Percentiles rank a stretch among this genome's conserved stretches.
Conservation (phyloP, 2,329 filamentous ascomycete genomes). For the Periconia sp. region DNA sequence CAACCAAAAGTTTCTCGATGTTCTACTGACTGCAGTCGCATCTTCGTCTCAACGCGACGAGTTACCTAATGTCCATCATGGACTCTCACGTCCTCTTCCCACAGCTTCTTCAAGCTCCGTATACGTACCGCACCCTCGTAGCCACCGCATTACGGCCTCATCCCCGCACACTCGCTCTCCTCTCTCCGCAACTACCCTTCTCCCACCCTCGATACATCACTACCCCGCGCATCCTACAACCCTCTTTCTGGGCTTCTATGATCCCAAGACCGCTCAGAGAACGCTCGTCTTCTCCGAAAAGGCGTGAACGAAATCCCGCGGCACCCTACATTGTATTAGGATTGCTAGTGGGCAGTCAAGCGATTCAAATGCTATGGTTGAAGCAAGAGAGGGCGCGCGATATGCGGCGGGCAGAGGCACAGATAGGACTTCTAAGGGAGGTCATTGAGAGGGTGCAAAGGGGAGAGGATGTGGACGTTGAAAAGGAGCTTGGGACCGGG, state of each 20-base stretch:
- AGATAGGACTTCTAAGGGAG: slow-evolving; percentile 77
- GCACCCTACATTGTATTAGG: slow-evolving; percentile 71
- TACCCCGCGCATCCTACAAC: slow-evolving; percentile 43
- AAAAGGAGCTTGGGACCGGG: slow-evolving; percentile 79
- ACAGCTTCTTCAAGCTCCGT: slow-evolving; percentile 31
- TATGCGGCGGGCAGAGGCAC: slow-evolving; percentile 76
- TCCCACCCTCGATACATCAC: slow-evolving; percentile 28
- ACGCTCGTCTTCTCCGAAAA: slow-evolving; percentile 11
- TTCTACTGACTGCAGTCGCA: neutral
- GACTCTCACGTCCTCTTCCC: slow-evolving; percentile 29
- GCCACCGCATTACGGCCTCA: slow-evolving; percentile 23
- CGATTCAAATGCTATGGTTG: slow-evolving; percentile 87
- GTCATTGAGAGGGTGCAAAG: slow-evolving; percentile 60
- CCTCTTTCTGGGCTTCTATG: slow-evolving; percentile 46
- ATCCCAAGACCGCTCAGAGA: slow-evolving; percentile 39
- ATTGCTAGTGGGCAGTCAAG: slow-evolving; percentile 89
- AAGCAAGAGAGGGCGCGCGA: slow-evolving; percentile 77
- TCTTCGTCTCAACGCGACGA: neutral
- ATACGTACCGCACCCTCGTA: slow-evolving; percentile 24
- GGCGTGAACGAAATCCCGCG: slow-evolving; percentile 59
- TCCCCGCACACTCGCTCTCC: slow-evolving; percentile 27
- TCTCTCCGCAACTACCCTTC: slow-evolving; percentile 16
- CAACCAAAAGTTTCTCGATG: slow-evolving; percentile 17
- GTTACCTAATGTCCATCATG: slow-evolving; percentile 21
- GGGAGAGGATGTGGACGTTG: slow-evolving; percentile 68